Conservation (phyloP, 805 yeast genomes). For the Ogataea sp. region DNA sequence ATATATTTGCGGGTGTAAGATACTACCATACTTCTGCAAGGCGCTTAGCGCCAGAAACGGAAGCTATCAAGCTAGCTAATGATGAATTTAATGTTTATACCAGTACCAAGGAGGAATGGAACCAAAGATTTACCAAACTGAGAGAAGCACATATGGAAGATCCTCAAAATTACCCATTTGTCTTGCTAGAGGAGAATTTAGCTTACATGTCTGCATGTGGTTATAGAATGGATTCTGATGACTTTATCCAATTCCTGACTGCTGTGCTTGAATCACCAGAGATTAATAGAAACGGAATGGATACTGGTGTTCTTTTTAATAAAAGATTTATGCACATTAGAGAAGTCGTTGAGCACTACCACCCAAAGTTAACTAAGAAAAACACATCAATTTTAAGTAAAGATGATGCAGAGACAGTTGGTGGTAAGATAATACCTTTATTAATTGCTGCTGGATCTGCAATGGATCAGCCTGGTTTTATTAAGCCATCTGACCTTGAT, state of each 20-base stretch:
- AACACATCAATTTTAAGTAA: conserved; percentile 7
- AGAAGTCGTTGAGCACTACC: conserved; percentile 10
- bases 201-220: conserved; percentile 23
- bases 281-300: conserved; percentile 9
- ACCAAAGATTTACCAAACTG: conserved; percentile 10
- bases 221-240: conserved; percentile 12
- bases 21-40: conserved; percentile 30
- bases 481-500: conserved; percentile 4
- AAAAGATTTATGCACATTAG: conserved; percentile 13
- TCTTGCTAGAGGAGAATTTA: conserved; percentile 13
- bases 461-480: conserved; percentile 15
- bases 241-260: conserved; percentile 13
- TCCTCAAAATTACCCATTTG: conserved; percentile 11
- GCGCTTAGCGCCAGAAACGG: neutral
- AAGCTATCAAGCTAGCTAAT: neutral
- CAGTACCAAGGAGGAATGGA: conserved; percentile 9
- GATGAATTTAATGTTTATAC: conserved; percentile 7
- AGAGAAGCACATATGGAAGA: conserved; percentile 13
- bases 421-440: conserved; percentile 14
- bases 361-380: conserved; percentile 10
- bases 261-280: conserved; percentile 20
- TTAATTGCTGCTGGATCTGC: conserved; percentile 20
- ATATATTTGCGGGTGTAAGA: conserved; percentile 38
- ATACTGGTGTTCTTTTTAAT: conserved; percentile 10
- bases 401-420: neutral